Evolutionary conservation across 1,284 basidiomycete genomes (phyloP).

Genomic region (Trichosporon faecale): DNA sequence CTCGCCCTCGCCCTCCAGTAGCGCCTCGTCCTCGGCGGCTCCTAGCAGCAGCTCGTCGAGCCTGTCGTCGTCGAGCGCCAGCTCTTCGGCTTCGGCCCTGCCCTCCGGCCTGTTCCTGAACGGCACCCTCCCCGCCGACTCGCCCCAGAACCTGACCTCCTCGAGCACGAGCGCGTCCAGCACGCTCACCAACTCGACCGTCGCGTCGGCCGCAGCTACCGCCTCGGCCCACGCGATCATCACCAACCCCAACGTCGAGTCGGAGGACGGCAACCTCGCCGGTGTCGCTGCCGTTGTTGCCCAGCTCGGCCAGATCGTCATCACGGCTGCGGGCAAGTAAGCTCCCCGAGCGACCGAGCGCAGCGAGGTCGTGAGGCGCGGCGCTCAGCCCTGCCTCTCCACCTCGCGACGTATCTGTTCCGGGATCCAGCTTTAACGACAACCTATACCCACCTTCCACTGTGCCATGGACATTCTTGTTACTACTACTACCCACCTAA

Average conservation of each 20-base stretch:
- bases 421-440: background rate
- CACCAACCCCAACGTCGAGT: background rate
- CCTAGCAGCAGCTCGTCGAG: constrained; percentile 10
- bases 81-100: background rate
- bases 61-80: background rate
- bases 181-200: constrained; percentile 4
- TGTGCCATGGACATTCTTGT: constrained; percentile 4
- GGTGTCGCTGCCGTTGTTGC: background rate
- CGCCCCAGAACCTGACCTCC: constrained; percentile 4
- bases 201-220: background rate
- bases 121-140: background rate
- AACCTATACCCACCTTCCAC: background rate
- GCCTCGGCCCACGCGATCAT: constrained; percentile 6
- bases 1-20: background rate
- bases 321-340: constrained; percentile 4
- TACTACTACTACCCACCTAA: background rate
- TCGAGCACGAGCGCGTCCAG: background rate
- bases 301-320: constrained; percentile 4
- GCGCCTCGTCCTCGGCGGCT: background rate
- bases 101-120: background rate
- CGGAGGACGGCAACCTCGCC: constrained; percentile 1
- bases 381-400: background rate
- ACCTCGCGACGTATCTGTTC: background rate
- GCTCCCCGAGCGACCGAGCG: background rate
- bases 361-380: background rate